phyloP scores from a whole-genome alignment of 1,284 basidiomycete species.

The Phylloboletellus chloephorus region DNA sequence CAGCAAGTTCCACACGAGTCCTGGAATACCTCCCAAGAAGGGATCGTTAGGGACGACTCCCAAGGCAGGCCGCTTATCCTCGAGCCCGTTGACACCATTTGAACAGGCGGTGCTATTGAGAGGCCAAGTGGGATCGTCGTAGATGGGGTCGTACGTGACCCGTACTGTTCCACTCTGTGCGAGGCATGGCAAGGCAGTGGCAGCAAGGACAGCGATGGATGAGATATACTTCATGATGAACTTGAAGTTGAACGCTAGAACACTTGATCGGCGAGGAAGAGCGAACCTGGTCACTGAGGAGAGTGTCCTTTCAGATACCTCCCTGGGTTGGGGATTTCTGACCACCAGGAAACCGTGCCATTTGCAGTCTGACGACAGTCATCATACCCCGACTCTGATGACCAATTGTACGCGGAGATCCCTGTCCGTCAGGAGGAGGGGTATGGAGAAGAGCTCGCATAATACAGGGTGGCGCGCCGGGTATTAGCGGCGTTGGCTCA shows the following conservation, averaged over 20 bases:
- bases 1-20: constrained; percentile 47
- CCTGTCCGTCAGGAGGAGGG: neutral
- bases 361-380: neutral
- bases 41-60: constrained; percentile 40
- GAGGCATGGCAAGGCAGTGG: constrained; percentile 24
- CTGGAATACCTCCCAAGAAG: constrained; percentile 40
- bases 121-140: constrained; percentile 36
- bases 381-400: neutral
- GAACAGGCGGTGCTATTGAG: constrained; percentile 47
- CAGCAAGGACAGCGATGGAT: constrained; percentile 18
- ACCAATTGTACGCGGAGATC: constrained; percentile 1
- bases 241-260: neutral
- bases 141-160: constrained; percentile 40
- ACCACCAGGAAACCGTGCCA: neutral
- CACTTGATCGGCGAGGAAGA: neutral
- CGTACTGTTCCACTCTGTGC: constrained; percentile 1
- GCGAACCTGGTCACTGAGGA: neutral
- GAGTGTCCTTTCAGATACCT: neutral
- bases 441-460: neutral
- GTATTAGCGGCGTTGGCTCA: neutral
- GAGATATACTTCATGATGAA: constrained; percentile 29
- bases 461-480: no score
- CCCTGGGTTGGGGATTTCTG: neutral
- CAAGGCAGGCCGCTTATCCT: constrained; percentile 39
- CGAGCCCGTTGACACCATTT: constrained; percentile 44